These are phyloP conservation scores for Neurospora terricola DNA, from an alignment of 495 filamentous ascomycete species.

Conservation along the genomic window DNA sequence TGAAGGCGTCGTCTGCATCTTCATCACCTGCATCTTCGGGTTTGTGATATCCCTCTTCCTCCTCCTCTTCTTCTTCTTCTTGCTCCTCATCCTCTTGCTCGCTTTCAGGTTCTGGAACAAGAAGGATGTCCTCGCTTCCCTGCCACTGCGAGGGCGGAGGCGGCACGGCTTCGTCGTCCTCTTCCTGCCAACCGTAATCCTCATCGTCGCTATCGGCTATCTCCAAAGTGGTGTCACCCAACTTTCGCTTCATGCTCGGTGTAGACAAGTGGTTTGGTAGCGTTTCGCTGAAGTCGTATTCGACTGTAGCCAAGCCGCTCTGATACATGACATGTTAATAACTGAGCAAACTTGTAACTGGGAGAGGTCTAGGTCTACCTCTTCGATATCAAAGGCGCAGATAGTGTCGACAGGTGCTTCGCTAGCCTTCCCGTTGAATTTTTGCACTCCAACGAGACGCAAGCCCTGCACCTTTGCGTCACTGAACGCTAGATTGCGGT, in stretches of 20 bases:
- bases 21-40: neutral
- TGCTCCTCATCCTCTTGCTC: conserved; percentile 23
- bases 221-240: conserved; percentile 33
- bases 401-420: conserved; percentile 17
- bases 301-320: conserved; percentile 17
- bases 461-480: conserved; percentile 17
- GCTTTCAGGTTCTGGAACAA: conserved; percentile 20
- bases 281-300: conserved; percentile 14
- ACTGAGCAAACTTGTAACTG: conserved; percentile 10
- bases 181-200: conserved; percentile 42
- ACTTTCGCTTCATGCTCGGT: conserved; percentile 32
- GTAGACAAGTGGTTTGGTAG: conserved; percentile 19
- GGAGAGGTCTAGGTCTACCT: conserved; percentile 19
- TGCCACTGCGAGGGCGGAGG: conserved; percentile 41
- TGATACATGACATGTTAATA: conserved; percentile 5
- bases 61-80: conserved; percentile 5
- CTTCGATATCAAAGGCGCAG: conserved; percentile 30
- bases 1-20: neutral
- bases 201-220: conserved; percentile 42
- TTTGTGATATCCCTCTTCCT: neutral
- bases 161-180: conserved; percentile 35
- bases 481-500: conserved; percentile 48
- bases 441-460: conserved; percentile 36
- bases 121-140: conserved; percentile 40
- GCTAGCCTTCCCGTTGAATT: conserved; percentile 29